Evolutionary conservation across 192 early-diverging fungal species (phyloP).

Genomic region (Coemansia sp.): DNA sequence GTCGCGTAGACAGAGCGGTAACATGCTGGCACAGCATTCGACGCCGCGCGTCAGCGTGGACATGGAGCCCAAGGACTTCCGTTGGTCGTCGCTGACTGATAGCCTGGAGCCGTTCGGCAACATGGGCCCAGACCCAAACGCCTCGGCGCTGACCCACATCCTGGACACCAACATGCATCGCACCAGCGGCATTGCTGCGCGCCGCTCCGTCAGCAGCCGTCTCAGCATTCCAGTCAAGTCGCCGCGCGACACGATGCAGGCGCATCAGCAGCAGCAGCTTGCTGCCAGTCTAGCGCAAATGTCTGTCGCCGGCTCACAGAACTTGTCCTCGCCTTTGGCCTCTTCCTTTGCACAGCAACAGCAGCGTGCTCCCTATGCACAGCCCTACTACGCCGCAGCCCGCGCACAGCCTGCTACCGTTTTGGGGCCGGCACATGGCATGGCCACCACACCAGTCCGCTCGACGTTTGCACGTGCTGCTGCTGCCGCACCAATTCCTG

Average conservation of each 20-base stretch:
- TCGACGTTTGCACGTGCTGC: conserved; percentile 1
- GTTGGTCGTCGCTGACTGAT: conserved; percentile 51
- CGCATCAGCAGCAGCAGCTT: conserved; percentile 41
- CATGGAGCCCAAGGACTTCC: conserved; percentile 53
- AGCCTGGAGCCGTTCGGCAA: conserved; percentile 43
- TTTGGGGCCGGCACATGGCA: conserved; percentile 8
- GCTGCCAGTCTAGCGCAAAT: conserved; percentile 37
- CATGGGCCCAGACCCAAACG: conserved; percentile 31
- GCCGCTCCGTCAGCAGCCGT: conserved; percentile 44
- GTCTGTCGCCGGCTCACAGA: conserved; percentile 11
- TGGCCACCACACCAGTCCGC: conserved; percentile 25
- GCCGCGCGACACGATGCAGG: conserved; percentile 49
- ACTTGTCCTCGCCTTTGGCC: conserved; percentile 14
- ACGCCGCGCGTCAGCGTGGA: conserved; percentile 48
- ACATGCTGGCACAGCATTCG: conserved; percentile 37
- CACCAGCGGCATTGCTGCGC: conserved; percentile 44
- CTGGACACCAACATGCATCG: conserved; percentile 43
- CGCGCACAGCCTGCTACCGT: conserved; percentile 4
- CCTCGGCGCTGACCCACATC: conserved; percentile 33
- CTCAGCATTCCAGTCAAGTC: conserved; percentile 50
- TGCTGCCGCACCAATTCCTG: neutral
- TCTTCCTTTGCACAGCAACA: conserved; percentile 26
- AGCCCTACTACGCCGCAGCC: conserved; percentile 2
- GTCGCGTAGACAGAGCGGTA: conserved; percentile 32
- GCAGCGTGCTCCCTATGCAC: conserved; percentile 7